phyloP scores from a whole-genome alignment of 371 early-diverging fungal genomes.

The Mucor sp. region DNA sequence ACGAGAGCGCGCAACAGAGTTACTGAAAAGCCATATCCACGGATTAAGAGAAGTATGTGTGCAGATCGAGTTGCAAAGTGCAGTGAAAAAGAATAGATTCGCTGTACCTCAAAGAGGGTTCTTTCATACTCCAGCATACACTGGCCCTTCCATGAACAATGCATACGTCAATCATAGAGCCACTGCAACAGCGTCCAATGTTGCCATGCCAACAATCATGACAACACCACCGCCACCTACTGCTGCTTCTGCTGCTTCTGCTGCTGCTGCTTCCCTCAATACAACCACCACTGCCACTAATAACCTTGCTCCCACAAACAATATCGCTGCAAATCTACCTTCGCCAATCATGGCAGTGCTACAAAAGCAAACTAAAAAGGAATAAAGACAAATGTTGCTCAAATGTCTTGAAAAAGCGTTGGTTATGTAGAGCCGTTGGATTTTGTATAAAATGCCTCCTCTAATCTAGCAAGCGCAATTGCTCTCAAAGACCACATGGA shows the following conservation, averaged over 20 bases:
- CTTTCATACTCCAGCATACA: conserved; percentile 33
- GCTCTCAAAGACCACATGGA: no score
- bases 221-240: not conserved
- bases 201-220: not conserved
- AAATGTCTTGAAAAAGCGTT: no score
- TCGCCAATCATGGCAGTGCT: conserved; percentile 16
- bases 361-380: conserved; percentile 28
- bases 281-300: not conserved
- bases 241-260: not conserved
- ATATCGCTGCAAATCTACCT: not conserved
- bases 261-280: not conserved
- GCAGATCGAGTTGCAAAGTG: conserved; percentile 47
- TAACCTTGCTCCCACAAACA: not conserved
- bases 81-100: conserved; percentile 21
- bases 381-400: conserved; percentile 14
- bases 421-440: no score
- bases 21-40: conserved; percentile 45
- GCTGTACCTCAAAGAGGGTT: conserved; percentile 30
- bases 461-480: no score
- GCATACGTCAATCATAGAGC: conserved; percentile 27
- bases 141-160: conserved; percentile 18
- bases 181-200: not conserved
- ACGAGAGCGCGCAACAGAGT: conserved; percentile 29
- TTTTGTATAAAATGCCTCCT: no score
- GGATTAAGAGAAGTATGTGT: conserved; percentile 55